Evolutionary conservation across 2,329 filamentous ascomycete species (phyloP).

Genomic region (Tolypocladium tropicale): DNA sequence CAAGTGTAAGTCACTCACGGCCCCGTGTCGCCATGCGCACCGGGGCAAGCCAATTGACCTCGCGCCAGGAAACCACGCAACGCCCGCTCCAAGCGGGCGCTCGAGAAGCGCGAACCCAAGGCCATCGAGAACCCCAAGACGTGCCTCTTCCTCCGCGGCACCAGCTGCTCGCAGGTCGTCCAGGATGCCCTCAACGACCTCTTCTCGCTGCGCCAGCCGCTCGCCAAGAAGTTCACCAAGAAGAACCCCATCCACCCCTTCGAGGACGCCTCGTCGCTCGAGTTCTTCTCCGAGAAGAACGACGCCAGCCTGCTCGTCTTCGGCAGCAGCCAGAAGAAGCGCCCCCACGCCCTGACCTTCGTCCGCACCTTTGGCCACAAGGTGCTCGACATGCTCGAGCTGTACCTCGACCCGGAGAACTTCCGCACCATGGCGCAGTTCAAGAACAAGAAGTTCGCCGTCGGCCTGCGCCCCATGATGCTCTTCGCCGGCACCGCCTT

Average conservation of each 20-base stretch:
- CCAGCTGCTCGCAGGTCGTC: conserved; percentile 70
- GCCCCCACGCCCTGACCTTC: conserved; percentile 82
- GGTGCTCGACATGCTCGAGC: conserved; percentile 88
- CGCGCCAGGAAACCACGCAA: conserved; percentile 45
- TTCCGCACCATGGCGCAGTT: conserved; percentile 65
- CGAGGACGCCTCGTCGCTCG: conserved; percentile 75
- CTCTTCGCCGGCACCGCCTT: conserved; percentile 85
- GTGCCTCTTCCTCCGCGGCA: conserved; percentile 81
- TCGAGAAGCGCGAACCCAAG: conserved; percentile 89
- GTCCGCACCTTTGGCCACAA: conserved; percentile 76
- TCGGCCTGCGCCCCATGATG: conserved; percentile 82
- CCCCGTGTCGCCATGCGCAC: not conserved
- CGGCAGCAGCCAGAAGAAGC: conserved; percentile 81
- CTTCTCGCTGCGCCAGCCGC: conserved; percentile 71
- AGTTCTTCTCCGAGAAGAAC: conserved; percentile 96
- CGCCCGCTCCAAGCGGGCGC: conserved; percentile 86
- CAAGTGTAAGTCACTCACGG: conserved; percentile 30
- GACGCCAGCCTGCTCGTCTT: conserved; percentile 81
- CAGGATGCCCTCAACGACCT: conserved; percentile 81
- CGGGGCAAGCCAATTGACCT: not conserved
- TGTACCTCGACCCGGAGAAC: conserved; percentile 66
- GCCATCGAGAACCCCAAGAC: conserved; percentile 81
- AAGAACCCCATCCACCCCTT: conserved; percentile 96
- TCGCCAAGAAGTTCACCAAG: conserved; percentile 87
- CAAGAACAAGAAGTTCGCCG: conserved; percentile 62